phyloP scores from a whole-genome alignment of 1,139 yeast genomes.

The Geotrichum reessii region DNA sequence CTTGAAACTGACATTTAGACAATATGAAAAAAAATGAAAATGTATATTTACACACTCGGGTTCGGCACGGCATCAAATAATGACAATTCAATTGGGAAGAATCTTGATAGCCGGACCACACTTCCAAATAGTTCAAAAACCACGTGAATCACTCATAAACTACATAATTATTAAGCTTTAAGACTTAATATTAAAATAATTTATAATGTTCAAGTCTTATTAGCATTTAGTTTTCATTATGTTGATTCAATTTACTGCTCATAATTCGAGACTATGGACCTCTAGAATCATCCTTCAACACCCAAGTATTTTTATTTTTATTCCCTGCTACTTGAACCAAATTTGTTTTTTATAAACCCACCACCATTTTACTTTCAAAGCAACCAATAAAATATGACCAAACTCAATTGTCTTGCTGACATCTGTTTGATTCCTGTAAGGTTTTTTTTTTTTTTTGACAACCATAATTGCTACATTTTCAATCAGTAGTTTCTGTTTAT shows the following conservation, averaged over 20 bases:
- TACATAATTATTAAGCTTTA: not conserved
- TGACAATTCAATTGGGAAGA: no score
- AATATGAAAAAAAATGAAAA: not conserved
- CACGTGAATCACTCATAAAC: not conserved
- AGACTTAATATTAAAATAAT: not conserved
- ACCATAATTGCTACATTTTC: no score
- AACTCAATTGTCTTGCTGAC: slow-evolving; percentile 68
- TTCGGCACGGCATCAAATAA: not conserved
- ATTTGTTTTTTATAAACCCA: not conserved
- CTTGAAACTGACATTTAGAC: no score
- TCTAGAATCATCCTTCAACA: not conserved
- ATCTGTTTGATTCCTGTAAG: slow-evolving; percentile 72
- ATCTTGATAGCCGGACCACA: no score
- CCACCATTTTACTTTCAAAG: not conserved
- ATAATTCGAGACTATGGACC: not conserved
- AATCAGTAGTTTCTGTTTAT: not conserved
- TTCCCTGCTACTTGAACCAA: no score
- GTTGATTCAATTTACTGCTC: not conserved
- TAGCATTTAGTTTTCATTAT: not conserved
- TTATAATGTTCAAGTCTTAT: not conserved
- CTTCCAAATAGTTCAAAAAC: no score
- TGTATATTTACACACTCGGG: not conserved
- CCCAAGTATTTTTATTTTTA: no score
- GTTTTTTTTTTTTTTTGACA: slow-evolving; percentile 15
- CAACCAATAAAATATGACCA: slow-evolving; percentile 38